Conservation (phyloP, 2,329 filamentous ascomycete genomes). For the Paraphoma chrysanthemicola region DNA sequence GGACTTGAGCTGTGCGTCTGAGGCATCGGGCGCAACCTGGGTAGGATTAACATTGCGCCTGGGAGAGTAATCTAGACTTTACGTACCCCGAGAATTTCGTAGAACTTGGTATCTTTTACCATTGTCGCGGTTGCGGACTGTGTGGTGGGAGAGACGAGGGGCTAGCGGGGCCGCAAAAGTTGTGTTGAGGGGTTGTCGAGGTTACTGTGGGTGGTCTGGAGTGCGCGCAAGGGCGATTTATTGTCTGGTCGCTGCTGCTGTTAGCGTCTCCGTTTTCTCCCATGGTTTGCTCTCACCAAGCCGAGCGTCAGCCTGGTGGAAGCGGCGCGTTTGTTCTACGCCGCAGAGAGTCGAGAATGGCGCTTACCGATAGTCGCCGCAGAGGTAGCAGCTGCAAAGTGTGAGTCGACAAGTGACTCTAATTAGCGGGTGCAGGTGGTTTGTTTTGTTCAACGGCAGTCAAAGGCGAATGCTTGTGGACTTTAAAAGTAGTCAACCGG, state of each 20-base stretch:
- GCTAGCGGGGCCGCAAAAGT: constrained; percentile 36
- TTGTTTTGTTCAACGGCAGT: constrained; percentile 18
- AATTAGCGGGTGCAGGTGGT: constrained; percentile 14
- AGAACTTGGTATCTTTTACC: constrained; percentile 81
- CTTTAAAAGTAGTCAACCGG: constrained; percentile 43
- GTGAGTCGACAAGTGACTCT: constrained; percentile 7
- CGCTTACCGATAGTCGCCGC: constrained; percentile 27
- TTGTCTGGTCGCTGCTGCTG: constrained; percentile 9
- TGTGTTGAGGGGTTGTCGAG: constrained; percentile 16
- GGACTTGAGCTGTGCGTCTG: constrained; percentile 88
- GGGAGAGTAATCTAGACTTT: constrained; percentile 34
- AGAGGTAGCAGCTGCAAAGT: not conserved
- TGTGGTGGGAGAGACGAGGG: constrained; percentile 19
- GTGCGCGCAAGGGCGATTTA: constrained; percentile 9
- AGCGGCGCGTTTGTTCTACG: constrained; percentile 11
- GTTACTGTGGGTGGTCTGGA: constrained; percentile 3
- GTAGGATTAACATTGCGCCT: constrained; percentile 17
- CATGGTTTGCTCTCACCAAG: constrained; percentile 19
- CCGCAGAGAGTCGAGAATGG: constrained; percentile 10
- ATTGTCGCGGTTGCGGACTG: constrained; percentile 58
- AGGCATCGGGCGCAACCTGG: constrained; percentile 78
- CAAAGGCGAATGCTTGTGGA: constrained; percentile 31
- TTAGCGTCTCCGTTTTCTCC: constrained; percentile 22
- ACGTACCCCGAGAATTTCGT: constrained; percentile 77
- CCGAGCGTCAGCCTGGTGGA: constrained; percentile 23